Evolutionary conservation across 2,329 filamentous ascomycete species (phyloP).

Genomic region (Penicillium sp.): DNA sequence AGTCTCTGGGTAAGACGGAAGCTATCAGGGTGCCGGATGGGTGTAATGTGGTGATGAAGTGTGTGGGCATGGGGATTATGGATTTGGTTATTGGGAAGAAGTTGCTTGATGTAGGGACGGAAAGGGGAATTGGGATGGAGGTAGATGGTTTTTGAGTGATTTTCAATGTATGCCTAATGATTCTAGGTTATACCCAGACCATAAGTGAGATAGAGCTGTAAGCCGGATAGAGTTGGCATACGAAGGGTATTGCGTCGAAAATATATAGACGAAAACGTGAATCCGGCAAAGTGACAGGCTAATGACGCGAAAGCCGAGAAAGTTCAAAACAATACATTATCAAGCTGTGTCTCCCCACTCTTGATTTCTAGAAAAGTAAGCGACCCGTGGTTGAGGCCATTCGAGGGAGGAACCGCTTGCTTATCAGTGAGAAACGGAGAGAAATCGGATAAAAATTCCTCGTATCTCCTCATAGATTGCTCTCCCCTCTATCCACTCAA

Average conservation of each 20-base stretch:
- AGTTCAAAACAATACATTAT: neutral
- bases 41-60: constrained; percentile 55
- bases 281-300: neutral
- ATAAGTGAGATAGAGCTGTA: neutral
- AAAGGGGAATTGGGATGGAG: constrained; percentile 38
- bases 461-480: neutral
- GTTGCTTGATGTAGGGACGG: constrained; percentile 43
- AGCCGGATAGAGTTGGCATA: too few species aligned
- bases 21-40: constrained; percentile 33
- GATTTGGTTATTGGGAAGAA: constrained; percentile 53
- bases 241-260: neutral
- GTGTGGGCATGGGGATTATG: constrained; percentile 58
- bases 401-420: constrained; percentile 8
- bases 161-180: neutral
- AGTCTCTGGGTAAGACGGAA: constrained; percentile 20
- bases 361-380: constrained; percentile 7
- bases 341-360: neutral
- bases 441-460: constrained; percentile 18
- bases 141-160: constrained; percentile 43
- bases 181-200: neutral
- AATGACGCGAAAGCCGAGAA: neutral
- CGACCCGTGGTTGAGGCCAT: neutral
- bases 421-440: constrained; percentile 11
- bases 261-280: neutral
- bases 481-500: neutral